Evolutionary conservation across 2,329 filamentous ascomycete genomes (phyloP), one percentile per base, ranked within the genome.

Genomic region (Diaporthe longicolla): DNA sequence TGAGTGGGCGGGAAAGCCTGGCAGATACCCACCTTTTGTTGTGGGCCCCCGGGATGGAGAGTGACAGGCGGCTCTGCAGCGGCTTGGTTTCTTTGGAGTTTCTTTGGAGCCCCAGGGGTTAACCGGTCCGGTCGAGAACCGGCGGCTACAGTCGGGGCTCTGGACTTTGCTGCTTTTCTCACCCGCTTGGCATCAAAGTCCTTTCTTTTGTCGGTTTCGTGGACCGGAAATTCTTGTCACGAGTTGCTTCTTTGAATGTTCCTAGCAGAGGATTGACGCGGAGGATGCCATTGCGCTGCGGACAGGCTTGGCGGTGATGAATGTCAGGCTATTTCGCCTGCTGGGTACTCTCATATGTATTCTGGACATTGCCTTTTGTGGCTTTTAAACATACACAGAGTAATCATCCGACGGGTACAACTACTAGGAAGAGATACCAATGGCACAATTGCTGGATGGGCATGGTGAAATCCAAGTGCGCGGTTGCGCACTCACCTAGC

Each of bases 101-200:
- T 29, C 7, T 19, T 4, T 5, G 8, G 19, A 43, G 3, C 4
- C 21, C 21, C 29, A 66, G 48, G 45, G 32, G 63, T 21, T 15
- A 4, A n/a, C 63, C 63, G 63, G 63, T 40, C 63, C 63, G 63
- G 63, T 54, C 37, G 45, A 68, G 63, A 32, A 3, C 32, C 10
- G 63, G 32, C 63, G 63, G 63, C 48, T 68, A 68, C 48, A 68
- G 32, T 54, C 63, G 63, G 32, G 32, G 21, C 21, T 37, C 13
- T 11, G 43, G 21, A 13, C 21, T 54, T 40, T 66, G 4, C 15
- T 35, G n/a, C 11, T 54, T 54, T 52, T 24, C 21, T 50, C 8
- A 10, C 17, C 21, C 19, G 1, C 10, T 2, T 32, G 43, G 21
- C 11, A 43, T 43, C 17, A 13, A 13, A 17, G 26, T 15, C 21